Evolutionary conservation across 345 rosid genomes (phyloP), one percentile per base, ranked within the genome.

Genomic region (Citrus inodora): DNA sequence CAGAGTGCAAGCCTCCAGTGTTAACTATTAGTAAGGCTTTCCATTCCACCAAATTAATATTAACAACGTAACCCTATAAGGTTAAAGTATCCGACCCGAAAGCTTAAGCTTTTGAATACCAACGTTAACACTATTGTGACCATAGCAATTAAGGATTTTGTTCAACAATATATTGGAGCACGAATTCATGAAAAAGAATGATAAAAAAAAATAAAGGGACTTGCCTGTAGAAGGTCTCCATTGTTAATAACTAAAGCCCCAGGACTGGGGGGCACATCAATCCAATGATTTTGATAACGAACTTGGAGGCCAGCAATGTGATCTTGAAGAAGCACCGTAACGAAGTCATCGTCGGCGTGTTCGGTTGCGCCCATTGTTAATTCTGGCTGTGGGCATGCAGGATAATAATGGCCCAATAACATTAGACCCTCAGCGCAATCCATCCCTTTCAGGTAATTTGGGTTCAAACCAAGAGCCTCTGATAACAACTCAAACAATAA

Each of bases 311-410:
- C 82, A 5, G 82, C 82, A 4, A 75, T 55, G 17, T 71, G 76
- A 74, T 82, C 84, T 38, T 73, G 84, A 8, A 88, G 82, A 58
- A 92, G 91, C 25, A 92, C 84, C 0, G 91, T 84, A 28, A 92
- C 71, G 79, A 90, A 92, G 78, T 83, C 80, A 25, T 27, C 74
- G 82, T 88, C 93, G 2, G 88, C 32, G 42, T 87, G 93, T 59
- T 77, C 69, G 79, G 82, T 80, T 66, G 87, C 72, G 38, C 92
- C 93, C 62, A 89, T 13, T 21, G 93, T 84, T 32, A 85, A 76
- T 28, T 87, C 90, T 8, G 93, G 92, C 82, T 83, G 83, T 2
- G 91, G 96, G 63, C 93, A 92, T 0, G 87, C 77, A 2, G 91
- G 92, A 73, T 88, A 90, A 79, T 92, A 92, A 75, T 90, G 92